Evolutionary conservation across 169 alveolate genomes (phyloP).

Genomic region (Cryptosporidium ubiquitum): DNA sequence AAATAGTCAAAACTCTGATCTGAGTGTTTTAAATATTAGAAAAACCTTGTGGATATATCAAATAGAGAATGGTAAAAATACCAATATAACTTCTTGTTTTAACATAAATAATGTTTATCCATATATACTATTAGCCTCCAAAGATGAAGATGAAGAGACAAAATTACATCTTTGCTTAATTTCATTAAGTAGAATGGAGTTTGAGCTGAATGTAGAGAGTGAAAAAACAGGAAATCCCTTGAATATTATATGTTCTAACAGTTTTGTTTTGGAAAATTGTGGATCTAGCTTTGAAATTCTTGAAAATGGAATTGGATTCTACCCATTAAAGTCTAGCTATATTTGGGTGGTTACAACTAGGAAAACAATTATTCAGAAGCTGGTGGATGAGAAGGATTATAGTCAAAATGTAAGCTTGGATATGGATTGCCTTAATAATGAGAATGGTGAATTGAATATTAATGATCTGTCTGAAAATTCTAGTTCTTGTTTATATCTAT

Average conservation of each 20-base stretch:
- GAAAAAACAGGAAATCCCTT: not conserved
- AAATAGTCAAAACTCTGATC: not conserved
- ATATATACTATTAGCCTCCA: constrained; percentile 3
- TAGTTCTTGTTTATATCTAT: not conserved
- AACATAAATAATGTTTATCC: constrained; percentile 28
- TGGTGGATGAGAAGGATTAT: not conserved
- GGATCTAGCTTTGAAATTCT: not conserved
- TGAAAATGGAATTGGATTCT: constrained; percentile 34
- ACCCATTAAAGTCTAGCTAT: constrained; percentile 32
- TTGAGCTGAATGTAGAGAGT: not conserved
- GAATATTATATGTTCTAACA: not conserved
- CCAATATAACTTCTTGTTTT: constrained; percentile 1
- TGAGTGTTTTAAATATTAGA: constrained; percentile 2
- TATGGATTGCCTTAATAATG: not conserved
- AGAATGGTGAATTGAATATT: not conserved
- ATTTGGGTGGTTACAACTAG: constrained; percentile 35
- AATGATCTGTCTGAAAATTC: constrained; percentile 20
- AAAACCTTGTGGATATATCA: constrained; percentile 24
- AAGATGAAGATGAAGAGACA: not conserved
- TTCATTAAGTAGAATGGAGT: not conserved
- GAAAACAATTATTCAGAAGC: not conserved
- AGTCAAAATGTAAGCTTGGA: not conserved
- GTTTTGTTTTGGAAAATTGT: not conserved
- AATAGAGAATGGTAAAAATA: not conserved
- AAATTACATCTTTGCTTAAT: not conserved